These are phyloP conservation scores for Blastomyces gilchristii DNA, from an alignment of 2,329 filamentous ascomycete species.

Conservation along the genomic window DNA sequence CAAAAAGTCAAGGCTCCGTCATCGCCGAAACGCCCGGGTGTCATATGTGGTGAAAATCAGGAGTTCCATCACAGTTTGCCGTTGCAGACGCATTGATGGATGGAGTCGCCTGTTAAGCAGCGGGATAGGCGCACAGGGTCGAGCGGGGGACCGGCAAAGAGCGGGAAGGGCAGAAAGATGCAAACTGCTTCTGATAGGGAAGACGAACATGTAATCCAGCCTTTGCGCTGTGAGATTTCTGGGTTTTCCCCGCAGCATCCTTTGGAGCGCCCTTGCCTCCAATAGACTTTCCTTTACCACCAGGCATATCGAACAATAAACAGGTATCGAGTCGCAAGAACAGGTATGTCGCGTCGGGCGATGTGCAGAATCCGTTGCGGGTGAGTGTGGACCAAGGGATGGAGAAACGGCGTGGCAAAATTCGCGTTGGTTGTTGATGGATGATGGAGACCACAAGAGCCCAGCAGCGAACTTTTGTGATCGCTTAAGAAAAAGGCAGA, in stretches of 20 bases:
- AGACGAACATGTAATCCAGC: slow-evolving; percentile 83
- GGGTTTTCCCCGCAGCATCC: slow-evolving; percentile 72
- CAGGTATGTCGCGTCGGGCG: slow-evolving; percentile 22
- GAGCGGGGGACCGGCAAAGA: not conserved
- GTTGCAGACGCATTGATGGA: slow-evolving; percentile 8
- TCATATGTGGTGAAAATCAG: not conserved
- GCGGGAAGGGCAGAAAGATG: not conserved
- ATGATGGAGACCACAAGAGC: slow-evolving; percentile 27
- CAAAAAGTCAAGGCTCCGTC: not conserved
- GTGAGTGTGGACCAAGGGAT: slow-evolving; percentile 17
- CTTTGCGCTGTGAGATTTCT: slow-evolving; percentile 88
- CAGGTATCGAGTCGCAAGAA: slow-evolving; percentile 11
- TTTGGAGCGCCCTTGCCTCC: slow-evolving; percentile 88
- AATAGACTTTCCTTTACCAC: slow-evolving; percentile 87
- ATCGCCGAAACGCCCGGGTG: not conserved
- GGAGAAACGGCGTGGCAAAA: slow-evolving; percentile 9
- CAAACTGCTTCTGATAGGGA: slow-evolving; percentile 12
- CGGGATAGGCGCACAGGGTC: not conserved
- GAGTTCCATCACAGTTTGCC: not conserved
- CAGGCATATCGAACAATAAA: slow-evolving; percentile 49
- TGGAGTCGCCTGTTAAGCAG: not conserved
- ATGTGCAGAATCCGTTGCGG: slow-evolving; percentile 19
- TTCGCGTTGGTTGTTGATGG: slow-evolving; percentile 33
- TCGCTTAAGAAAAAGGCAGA: slow-evolving; percentile 27
- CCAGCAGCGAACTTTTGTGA: slow-evolving; percentile 21